Conservation (phyloP, 2,329 filamentous ascomycete species). For the Botryotinia globosa region DNA sequence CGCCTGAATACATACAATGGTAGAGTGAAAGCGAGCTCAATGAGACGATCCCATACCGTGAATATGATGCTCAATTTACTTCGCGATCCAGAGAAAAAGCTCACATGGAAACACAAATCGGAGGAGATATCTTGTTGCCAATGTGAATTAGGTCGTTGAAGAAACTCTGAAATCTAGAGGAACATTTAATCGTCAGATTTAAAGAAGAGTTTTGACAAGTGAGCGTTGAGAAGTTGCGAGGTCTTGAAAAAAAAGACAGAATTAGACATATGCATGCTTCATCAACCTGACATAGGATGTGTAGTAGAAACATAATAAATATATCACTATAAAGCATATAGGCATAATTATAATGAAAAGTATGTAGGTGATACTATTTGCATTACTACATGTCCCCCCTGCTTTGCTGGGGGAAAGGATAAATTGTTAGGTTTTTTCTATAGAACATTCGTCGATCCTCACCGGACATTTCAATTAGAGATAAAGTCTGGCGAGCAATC, state of each 20-base stretch:
- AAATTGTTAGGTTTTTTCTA: neutral
- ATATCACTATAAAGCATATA: no score
- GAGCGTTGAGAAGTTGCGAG: neutral
- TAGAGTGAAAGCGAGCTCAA: neutral
- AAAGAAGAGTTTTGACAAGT: neutral
- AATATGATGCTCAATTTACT: neutral
- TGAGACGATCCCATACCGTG: neutral
- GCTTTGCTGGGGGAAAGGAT: no score
- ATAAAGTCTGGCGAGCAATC: neutral
- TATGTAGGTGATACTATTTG: no score
- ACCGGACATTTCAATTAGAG: neutral
- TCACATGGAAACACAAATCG: neutral
- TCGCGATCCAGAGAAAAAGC: neutral
- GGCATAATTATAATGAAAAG: no score
- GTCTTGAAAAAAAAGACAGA: no score
- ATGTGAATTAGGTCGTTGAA: neutral
- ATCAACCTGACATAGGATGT: no score
- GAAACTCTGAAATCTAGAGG: neutral
- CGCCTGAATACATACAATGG: neutral
- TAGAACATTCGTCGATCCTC: neutral
- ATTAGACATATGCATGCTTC: no score
- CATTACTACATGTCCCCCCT: no score
- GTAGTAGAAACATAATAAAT: no score
- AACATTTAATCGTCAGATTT: neutral
- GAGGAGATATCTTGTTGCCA: rapidly evolving